Base-by-base conservation (phyloP, 2,329 filamentous ascomycete genomes). In the Thelonectria blattea region DNA sequence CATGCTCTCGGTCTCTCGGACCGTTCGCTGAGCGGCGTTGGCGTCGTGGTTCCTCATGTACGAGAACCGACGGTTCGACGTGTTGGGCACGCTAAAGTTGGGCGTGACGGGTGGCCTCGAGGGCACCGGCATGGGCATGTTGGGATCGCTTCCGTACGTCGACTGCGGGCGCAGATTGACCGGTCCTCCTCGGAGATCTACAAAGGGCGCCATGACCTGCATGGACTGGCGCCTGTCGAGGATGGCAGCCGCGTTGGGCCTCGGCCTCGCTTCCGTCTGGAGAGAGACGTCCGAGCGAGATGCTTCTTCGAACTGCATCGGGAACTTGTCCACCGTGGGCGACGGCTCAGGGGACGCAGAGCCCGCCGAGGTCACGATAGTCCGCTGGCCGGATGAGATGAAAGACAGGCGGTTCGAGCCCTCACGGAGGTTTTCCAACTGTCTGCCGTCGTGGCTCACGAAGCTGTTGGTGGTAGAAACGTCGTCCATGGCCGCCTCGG, bases 321-420 rank as follows among this genome's bases (percentile, higher is more conserved):
- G 70, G 57, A 86, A 86, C 55, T 77, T 84, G 37, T 84, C 82
- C 12, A 80, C 76, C 1, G 79, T 80, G 0, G 87, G 86, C 1
- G 86, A 88, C 57, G 78, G 80, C 15, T 83, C 78, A 2, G 85
- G 83, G 0, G 86, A 88, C 1, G 85, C 87, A 5, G 68, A 70
- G 30, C 78, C 81, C 17, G 82, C 80, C 0, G 86, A 88, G 2
- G 86, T 88, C 8, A 87, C 69, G 24, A 85, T 75, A 3, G 87
- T 89, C 59, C 84, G 79, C 69, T 88, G 85, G 7, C 84, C 83
- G 5, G 85, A 87, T 2, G 87, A 89, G 41, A 87, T 78, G 63
- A 81, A 84, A 0, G 87, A 89, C 5, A 86, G 77, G 6, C 87
- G 81, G 62, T 86, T 81, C 2, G 79, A 77, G 69, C 81, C 85